These are phyloP conservation scores for Hirschfeldia incana DNA, from an alignment of 345 rosid genomes.

Conservation along the genomic window DNA sequence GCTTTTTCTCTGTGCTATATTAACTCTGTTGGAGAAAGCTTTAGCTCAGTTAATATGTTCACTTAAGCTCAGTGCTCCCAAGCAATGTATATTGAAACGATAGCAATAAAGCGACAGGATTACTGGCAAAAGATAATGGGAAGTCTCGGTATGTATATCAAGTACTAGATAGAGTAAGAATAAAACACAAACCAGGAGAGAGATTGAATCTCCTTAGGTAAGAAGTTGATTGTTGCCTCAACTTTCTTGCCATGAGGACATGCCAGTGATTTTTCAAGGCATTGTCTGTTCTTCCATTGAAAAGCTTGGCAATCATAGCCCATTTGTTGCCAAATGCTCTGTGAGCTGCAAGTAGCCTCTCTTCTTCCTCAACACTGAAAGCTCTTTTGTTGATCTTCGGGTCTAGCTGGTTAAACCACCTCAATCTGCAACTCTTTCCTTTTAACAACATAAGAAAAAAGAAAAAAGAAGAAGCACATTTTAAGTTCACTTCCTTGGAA, in stretches of 20 bases:
- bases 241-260: slow-evolving; percentile 68
- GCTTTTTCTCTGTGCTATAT: no score
- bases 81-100: no score
- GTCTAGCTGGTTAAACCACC: slow-evolving; percentile 95
- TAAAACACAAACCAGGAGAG: slow-evolving; percentile 31
- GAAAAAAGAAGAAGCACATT: background rate
- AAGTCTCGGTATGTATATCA: background rate
- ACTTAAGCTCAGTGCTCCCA: no score
- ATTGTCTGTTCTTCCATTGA: slow-evolving; percentile 69
- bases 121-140: no score
- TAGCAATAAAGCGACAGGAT: no score
- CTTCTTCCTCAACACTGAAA: slow-evolving; percentile 78
- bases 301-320: slow-evolving; percentile 62
- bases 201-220: slow-evolving; percentile 36
- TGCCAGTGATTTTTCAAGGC: slow-evolving; percentile 75
- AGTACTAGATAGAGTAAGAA: slow-evolving; percentile 4
- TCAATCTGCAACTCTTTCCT: slow-evolving; percentile 93
- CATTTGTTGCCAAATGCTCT: slow-evolving; percentile 65
- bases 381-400: slow-evolving; percentile 80
- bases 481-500: background rate
- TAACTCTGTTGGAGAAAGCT: no score
- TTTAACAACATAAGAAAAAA: background rate
- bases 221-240: slow-evolving; percentile 47
- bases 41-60: no score
- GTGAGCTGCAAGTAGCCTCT: slow-evolving; percentile 59